phyloP scores from a whole-genome alignment of 2,329 filamentous ascomycete species.

The Diplodia scrobiculata region DNA sequence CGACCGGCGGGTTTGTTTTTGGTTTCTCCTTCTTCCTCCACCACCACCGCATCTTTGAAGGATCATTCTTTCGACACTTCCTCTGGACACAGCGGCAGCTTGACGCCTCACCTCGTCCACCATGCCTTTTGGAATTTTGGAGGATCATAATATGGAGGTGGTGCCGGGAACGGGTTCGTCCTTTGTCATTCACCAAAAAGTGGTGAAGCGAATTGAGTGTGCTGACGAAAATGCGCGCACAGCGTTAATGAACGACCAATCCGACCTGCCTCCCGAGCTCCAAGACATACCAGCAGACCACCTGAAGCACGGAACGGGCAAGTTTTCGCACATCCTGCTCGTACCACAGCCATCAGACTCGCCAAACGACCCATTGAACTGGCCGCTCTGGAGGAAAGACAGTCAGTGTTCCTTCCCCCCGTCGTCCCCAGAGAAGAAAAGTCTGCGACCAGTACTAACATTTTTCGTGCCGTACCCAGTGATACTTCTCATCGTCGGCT shows the following conservation, averaged over 20 bases:
- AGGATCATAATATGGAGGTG: constrained; percentile 49
- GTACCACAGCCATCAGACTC: constrained; percentile 54
- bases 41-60: background rate
- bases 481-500: constrained; percentile 63
- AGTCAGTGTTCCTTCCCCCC: constrained; percentile 2
- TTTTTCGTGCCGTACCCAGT: constrained; percentile 37
- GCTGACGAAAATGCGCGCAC: background rate
- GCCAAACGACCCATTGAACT: constrained; percentile 59
- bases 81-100: background rate
- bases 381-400: constrained; percentile 82
- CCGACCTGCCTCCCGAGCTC: constrained; percentile 53
- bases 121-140: constrained; percentile 56
- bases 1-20: background rate
- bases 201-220: background rate
- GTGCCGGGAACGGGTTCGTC: constrained; percentile 54
- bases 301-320: constrained; percentile 40
- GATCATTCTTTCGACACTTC: background rate
- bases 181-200: background rate
- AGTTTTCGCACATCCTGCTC: constrained; percentile 36
- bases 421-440: background rate
- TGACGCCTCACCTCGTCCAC: background rate
- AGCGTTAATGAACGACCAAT: constrained; percentile 53
- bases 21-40: background rate
- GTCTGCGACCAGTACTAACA: too few relatives aligned
- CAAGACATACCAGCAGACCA: constrained; percentile 47